phyloP scores from a whole-genome alignment of 345 rosid species.

The Brassica nigra region DNA sequence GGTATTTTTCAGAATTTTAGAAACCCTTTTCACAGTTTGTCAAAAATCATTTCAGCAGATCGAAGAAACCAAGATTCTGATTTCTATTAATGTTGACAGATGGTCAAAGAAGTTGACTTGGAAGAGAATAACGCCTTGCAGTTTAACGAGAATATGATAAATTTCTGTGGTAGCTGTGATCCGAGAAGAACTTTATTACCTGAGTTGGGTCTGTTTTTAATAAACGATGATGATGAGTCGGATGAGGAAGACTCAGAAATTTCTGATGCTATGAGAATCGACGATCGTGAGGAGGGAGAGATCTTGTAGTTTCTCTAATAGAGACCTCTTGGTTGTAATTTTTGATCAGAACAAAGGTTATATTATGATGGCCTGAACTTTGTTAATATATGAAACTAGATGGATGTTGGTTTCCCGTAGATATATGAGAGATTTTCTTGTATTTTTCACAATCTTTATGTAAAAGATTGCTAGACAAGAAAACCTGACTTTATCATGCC shows the following conservation, averaged over 20 bases:
- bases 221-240: conserved; percentile 48
- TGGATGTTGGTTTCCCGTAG: background rate
- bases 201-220: conserved; percentile 66
- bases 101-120: conserved; percentile 58
- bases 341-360: background rate
- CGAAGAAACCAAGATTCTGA: conserved; percentile 8
- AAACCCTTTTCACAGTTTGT: background rate
- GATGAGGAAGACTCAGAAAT: conserved; percentile 12
- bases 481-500: background rate
- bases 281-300: conserved; percentile 84
- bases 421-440: background rate
- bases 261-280: conserved; percentile 45
- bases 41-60: background rate
- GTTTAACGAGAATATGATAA: conserved; percentile 57
- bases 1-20: conserved; percentile 40
- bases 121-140: conserved; percentile 44
- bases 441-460: background rate
- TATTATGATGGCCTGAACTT: conserved; percentile 7
- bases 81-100: conserved; percentile 44
- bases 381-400: conserved; percentile 19
- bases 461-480: background rate
- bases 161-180: conserved; percentile 47
- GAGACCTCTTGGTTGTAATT: conserved; percentile 10
- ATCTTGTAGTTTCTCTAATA: conserved; percentile 32
- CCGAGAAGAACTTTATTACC: background rate